Base-by-base conservation (phyloP, 805 yeast genomes). In the Jamesozyma rosinii region DNA sequence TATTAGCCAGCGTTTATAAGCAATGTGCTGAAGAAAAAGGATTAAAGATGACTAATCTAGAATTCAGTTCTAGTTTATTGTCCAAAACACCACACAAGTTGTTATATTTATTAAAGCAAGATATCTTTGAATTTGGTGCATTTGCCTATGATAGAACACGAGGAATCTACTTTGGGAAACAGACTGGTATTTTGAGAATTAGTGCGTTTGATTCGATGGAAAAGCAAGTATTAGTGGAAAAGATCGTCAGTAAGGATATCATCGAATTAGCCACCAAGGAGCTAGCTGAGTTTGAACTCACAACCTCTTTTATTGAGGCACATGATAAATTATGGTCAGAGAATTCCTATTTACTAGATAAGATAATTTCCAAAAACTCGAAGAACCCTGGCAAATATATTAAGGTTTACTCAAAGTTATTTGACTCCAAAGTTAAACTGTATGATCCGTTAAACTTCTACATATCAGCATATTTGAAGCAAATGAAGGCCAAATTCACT, bases 301-400 rank as follows among this genome's bases (percentile, higher is more conserved):
- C 68, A 0, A 51, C 70, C 18, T 81, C 76, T 5, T 64, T 86
- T n/a, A 67, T 76, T 55, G 66, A 71, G 14, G 78, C 78, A 22
- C 95, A 87, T 51, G 82, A 87, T 49, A 74, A 80, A 21, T 64
- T 89, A 21, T 89, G 97, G 97, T 92, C 95, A 5, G 95, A 89
- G 58, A 88, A 88, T 59, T 95, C 94, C 29, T 89, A 83, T 55
- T 87, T 81, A 49, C 75, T 89, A 27, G 78, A 88, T 3, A 80
- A 79, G 54, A 83, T 87, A 15, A 88, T 87, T 64, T 84, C 64
- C 5, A 62, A 64, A 38, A 59, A 66, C 31, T 39, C 55, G 10
- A 62, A 65, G 33, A 60, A 53, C 43, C 49, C 53, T 3, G 48
- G 55, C 41, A 62, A 54, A 43, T 58, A 48, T 44, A 55, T 43